Evolutionary conservation across 495 filamentous ascomycete species (phyloP).

Genomic region (Symbiotaphrina buchneri): DNA sequence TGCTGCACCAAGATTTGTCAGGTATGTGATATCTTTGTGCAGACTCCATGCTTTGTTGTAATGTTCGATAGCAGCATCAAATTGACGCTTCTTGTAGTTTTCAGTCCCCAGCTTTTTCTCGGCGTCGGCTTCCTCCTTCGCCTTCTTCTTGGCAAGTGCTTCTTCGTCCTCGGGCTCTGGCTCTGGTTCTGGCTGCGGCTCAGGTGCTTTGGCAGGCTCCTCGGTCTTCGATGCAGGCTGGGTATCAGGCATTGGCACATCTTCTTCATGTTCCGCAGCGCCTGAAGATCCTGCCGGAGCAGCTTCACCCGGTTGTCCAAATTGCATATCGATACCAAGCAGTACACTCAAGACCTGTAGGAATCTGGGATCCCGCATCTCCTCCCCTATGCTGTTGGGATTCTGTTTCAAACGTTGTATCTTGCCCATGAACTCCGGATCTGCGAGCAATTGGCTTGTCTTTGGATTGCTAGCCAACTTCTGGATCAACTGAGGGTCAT

Average conservation of each 20-base stretch:
- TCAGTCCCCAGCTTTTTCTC: slow-evolving; percentile 91
- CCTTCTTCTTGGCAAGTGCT: slow-evolving; percentile 57
- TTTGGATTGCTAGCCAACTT: slow-evolving; percentile 90
- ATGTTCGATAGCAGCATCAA: slow-evolving; percentile 85
- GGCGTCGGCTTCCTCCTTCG: slow-evolving; percentile 78
- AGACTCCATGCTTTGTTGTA: slow-evolving; percentile 90
- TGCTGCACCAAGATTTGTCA: slow-evolving; percentile 89
- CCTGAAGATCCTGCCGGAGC: slow-evolving; percentile 13
- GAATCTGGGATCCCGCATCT: slow-evolving; percentile 78
- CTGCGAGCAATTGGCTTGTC: slow-evolving; percentile 65
- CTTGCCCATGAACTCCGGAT: slow-evolving; percentile 76
- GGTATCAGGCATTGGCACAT: slow-evolving; percentile 58
- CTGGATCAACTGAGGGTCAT: slow-evolving; percentile 66
- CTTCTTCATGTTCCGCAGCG: slow-evolving; percentile 38
- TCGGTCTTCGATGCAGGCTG: slow-evolving; percentile 24
- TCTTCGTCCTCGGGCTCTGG: slow-evolving; percentile 60
- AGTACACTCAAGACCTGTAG: slow-evolving; percentile 85
- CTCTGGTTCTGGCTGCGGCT: slow-evolving; percentile 38
- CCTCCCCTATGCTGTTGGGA: slow-evolving; percentile 52
- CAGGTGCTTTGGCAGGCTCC: slow-evolving; percentile 28
- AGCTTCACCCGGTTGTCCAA: slow-evolving; percentile 31
- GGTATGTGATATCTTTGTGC: slow-evolving; percentile 88
- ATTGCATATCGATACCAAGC: slow-evolving; percentile 84
- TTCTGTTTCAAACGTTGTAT: slow-evolving; percentile 60
- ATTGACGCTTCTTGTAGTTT: slow-evolving; percentile 92